Evolutionary conservation across 176 grass and related monocot species (phyloP).

Genomic region (bread wheat (Triticum aestivum)): DNA sequence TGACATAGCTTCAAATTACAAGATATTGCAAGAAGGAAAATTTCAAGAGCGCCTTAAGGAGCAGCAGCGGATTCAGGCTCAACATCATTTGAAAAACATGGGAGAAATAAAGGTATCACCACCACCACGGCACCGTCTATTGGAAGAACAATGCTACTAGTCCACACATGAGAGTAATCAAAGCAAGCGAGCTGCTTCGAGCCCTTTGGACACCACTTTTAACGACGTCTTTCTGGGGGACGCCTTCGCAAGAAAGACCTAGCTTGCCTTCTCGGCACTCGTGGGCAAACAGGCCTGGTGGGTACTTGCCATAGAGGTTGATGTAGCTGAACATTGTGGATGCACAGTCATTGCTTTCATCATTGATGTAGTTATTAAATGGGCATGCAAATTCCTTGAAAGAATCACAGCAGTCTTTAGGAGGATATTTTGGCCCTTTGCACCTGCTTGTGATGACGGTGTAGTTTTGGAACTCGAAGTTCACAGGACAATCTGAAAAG

Average conservation of each 20-base stretch:
- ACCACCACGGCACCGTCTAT: conserved; percentile 1
- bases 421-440: conserved; percentile 64
- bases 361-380: conserved; percentile 38
- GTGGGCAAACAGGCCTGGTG: conserved; percentile 59
- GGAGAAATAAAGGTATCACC: neutral
- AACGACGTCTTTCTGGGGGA: neutral
- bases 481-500: conserved; percentile 55
- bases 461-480: conserved; percentile 73
- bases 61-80: conserved; percentile 10
- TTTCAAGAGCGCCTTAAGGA: neutral
- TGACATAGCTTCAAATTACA: conserved; percentile 22
- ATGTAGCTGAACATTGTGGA: conserved; percentile 83
- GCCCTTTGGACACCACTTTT: neutral
- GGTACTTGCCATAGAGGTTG: conserved; percentile 63
- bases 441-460: conserved; percentile 70
- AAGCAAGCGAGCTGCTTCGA: conserved; percentile 26
- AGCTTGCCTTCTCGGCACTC: conserved; percentile 59
- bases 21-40: conserved; percentile 29
- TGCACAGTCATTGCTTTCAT: conserved; percentile 47
- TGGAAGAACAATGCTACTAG: conserved; percentile 29
- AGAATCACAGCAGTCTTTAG: conserved; percentile 44
- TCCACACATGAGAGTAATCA: conserved; percentile 29
- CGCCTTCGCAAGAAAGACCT: conserved; percentile 42
- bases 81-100: conserved; percentile 3
- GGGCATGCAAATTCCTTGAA: conserved; percentile 77